phyloP scores from a whole-genome alignment of 768 basidiomycete genomes.

The Amanita exitialis region DNA sequence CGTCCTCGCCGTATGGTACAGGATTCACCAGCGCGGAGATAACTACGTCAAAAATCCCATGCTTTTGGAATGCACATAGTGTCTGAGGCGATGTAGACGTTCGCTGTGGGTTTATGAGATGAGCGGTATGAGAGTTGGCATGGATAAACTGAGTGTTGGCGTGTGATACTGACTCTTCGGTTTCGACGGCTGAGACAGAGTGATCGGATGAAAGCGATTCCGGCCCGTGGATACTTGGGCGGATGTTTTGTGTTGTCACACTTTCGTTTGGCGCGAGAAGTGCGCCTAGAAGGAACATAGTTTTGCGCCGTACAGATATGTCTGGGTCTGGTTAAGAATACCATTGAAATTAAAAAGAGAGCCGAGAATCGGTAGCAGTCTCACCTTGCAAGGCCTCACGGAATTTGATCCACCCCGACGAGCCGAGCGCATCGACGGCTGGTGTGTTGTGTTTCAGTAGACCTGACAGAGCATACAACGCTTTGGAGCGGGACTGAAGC shows the following conservation, averaged over 20 bases:
- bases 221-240: conserved; percentile 15
- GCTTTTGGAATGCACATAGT: conserved; percentile 34
- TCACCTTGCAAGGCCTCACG: conserved; percentile 51
- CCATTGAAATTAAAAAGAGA: background rate
- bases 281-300: conserved; percentile 63
- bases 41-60: conserved; percentile 38
- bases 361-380: conserved; percentile 2
- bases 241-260: conserved; percentile 10
- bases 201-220: conserved; percentile 12
- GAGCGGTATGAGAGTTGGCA: conserved; percentile 63
- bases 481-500: conserved; percentile 59
- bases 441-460: conserved; percentile 67
- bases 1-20: conserved; percentile 56
- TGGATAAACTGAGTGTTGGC: conserved; percentile 32
- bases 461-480: conserved; percentile 73
- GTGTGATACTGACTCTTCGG: conserved; percentile 6
- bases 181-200: background rate
- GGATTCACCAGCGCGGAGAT: conserved; percentile 45
- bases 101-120: conserved; percentile 45
- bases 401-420: conserved; percentile 56
- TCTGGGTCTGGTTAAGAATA: conserved; percentile 49
- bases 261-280: conserved; percentile 45
- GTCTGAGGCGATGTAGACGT: conserved; percentile 40
- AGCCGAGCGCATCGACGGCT: conserved; percentile 46
- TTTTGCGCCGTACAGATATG: conserved; percentile 68